phyloP scores from a whole-genome alignment of 2,329 filamentous ascomycete species.

The Fusarium pseudograminearum region DNA sequence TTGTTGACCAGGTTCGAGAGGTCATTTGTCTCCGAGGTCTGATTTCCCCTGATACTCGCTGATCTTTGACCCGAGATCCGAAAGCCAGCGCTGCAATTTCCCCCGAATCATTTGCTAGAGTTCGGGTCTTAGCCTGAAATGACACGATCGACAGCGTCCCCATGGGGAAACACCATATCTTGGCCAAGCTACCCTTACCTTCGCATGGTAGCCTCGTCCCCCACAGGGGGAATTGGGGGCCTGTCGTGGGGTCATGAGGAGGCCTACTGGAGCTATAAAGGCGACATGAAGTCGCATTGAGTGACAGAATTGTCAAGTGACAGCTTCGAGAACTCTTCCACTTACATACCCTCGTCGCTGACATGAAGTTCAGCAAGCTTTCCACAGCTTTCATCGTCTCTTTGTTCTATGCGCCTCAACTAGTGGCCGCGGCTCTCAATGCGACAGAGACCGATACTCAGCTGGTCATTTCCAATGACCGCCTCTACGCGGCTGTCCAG shows the following conservation, averaged over 20 bases:
- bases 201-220: conserved; percentile 36
- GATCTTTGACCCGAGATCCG: conserved; percentile 40
- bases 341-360: conserved; percentile 1
- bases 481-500: conserved; percentile 53
- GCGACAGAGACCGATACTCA: conserved; percentile 52
- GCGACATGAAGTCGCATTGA: conserved; percentile 16
- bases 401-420: conserved; percentile 41
- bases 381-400: conserved; percentile 36
- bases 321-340: conserved; percentile 10
- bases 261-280: conserved; percentile 29
- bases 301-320: conserved; percentile 2
- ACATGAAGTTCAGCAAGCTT: conserved; percentile 45
- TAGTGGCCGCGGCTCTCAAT: conserved; percentile 46
- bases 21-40: conserved; percentile 20
- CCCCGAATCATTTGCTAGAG: conserved; percentile 27
- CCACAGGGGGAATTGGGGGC: conserved; percentile 43
- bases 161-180: conserved; percentile 40
- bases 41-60: conserved; percentile 35
- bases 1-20: conserved; percentile 14
- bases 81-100: conserved; percentile 12
- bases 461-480: conserved; percentile 55
- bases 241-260: conserved; percentile 33
- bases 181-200: conserved; percentile 27
- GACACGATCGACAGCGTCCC: conserved; percentile 41
- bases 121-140: conserved; percentile 34